These are phyloP conservation scores for Draba incana DNA, from an alignment of 345 rosid species.

Conservation along the genomic window DNA sequence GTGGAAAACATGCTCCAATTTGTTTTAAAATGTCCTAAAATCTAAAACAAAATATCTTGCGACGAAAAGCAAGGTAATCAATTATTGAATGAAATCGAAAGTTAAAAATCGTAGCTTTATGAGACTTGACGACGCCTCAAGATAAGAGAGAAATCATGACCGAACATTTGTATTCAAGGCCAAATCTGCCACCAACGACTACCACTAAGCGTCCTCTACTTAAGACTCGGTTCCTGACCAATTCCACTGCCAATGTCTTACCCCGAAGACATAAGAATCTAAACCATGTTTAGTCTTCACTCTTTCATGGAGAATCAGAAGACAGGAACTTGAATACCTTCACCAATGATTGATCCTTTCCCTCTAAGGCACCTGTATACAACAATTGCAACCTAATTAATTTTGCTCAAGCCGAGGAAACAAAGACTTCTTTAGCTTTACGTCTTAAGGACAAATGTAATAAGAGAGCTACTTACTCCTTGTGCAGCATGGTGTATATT, in stretches of 20 bases:
- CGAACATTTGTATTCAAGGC: slow-evolving; percentile 32
- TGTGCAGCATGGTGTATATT: slow-evolving; percentile 32
- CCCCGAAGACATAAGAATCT: slow-evolving; percentile 31
- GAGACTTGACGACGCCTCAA: slow-evolving; percentile 23
- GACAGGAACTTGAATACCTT: slow-evolving; percentile 33
- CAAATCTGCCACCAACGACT: slow-evolving; percentile 35
- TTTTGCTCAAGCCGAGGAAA: not conserved
- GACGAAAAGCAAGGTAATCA: too few relatives aligned
- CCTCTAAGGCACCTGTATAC: slow-evolving; percentile 27
- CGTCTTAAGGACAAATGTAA: not conserved
- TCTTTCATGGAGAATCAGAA: slow-evolving; percentile 28
- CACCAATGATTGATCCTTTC: slow-evolving; percentile 36
- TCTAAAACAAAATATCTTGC: too few relatives aligned
- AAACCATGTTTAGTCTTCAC: slow-evolving; percentile 29
- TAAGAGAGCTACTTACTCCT: slow-evolving; percentile 22
- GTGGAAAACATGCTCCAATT: too few relatives aligned
- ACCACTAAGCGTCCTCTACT: slow-evolving; percentile 34
- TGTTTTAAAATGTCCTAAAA: too few relatives aligned
- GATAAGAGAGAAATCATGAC: slow-evolving; percentile 35
- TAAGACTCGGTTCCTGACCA: slow-evolving; percentile 30
- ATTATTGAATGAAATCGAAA: not conserved
- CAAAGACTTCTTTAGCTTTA: not conserved
- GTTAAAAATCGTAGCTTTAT: not conserved
- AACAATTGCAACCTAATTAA: not conserved
- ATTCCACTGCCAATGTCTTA: slow-evolving; percentile 25